Base-by-base conservation (phyloP, 495 filamentous ascomycete genomes). In the Aspergillus incahuasiensis region DNA sequence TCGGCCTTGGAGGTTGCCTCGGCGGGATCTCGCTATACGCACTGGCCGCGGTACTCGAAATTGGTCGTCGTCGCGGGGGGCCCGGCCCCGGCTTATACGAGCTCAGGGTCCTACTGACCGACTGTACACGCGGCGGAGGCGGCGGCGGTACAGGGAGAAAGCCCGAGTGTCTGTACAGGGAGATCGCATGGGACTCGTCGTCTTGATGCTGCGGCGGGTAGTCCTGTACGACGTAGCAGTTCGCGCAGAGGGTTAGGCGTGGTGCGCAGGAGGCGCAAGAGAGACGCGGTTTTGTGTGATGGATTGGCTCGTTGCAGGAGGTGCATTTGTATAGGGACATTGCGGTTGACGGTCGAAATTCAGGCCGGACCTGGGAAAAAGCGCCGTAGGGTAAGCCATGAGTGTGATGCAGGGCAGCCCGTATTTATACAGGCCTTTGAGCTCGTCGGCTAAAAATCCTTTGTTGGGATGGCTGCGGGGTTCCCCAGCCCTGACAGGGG, bases 281-380 rank as follows among this genome's bases (percentile, higher is more conserved):
- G 0, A 55, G 38, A 32, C 53, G 53, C 2, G 53, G 21, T 11
- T 49, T 55, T 1, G 45, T 43, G 3, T 44, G 15, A 44, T 24
- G 53, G 34, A 55, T 55, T 24, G n/a, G 7, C 1, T 55, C 53
- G 16, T 41, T 42, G 25, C 53, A 55, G 7, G 35, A 48, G 6
- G 21, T 38, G 21, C 53, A 55, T n/a, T 48, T 55, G 35, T 48
- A 55, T 7, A 55, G 53, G n/a, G 45, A 42, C 53, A 55, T 55
- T 22, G 40, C n/a, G n/a, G n/a, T n/a, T 24, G 38, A 34, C 4
- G 25, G n/a, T n/a, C n/a, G 25, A 28, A 28, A 8, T 28, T 8
- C 25, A 28, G 25, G 8, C 11, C 34, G 34, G 9, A 22, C n/a
- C 16, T 38, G 16, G 2, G 18, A 19, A 5, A 48, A 7, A 2